Percentiles rank a stretch among this genome's conserved stretches.
Conservation (phyloP, 2,329 filamentous ascomycete genomes). For the Colletotrichum navitas region DNA sequence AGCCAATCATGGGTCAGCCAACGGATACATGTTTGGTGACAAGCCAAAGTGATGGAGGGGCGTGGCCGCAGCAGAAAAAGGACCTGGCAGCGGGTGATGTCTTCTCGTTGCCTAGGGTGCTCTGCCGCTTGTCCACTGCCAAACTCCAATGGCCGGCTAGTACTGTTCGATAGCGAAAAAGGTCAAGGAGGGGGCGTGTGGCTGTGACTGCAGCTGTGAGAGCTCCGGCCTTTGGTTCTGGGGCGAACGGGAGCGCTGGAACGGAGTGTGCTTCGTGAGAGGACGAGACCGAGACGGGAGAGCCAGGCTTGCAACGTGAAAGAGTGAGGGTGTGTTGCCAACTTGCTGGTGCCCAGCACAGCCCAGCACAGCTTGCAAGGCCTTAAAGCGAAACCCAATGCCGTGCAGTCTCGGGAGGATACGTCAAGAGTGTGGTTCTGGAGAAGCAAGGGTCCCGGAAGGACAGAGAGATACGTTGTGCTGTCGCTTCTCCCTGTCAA, state of each 20-base stretch:
- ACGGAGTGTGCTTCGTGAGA: slow-evolving; percentile 10
- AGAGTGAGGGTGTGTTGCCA: not conserved
- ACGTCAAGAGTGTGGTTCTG: slow-evolving; percentile 9
- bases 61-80: slow-evolving; percentile 36
- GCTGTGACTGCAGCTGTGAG: slow-evolving; percentile 13
- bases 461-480: not conserved
- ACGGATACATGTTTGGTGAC: not conserved
- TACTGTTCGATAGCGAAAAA: slow-evolving; percentile 7
- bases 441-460: slow-evolving; percentile 3
- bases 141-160: slow-evolving; percentile 35
- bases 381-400: not conserved
- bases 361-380: slow-evolving; percentile 2
- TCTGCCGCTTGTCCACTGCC: slow-evolving; percentile 38
- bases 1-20: slow-evolving; percentile 24
- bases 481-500: slow-evolving; percentile 13
- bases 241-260: slow-evolving; percentile 20
- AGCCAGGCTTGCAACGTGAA: slow-evolving; percentile 13
- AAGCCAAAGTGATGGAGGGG: slow-evolving; percentile 30
- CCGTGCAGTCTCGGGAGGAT: slow-evolving; percentile 2
- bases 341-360: not conserved
- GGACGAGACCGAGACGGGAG: slow-evolving; percentile 6
- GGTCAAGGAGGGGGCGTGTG: slow-evolving; percentile 15
- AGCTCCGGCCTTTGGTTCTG: not conserved
- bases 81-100: slow-evolving; percentile 37
- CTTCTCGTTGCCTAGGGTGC: slow-evolving; percentile 39